Conservation (phyloP, 208 protist genomes). For the Trichomonas vaginalis region DNA sequence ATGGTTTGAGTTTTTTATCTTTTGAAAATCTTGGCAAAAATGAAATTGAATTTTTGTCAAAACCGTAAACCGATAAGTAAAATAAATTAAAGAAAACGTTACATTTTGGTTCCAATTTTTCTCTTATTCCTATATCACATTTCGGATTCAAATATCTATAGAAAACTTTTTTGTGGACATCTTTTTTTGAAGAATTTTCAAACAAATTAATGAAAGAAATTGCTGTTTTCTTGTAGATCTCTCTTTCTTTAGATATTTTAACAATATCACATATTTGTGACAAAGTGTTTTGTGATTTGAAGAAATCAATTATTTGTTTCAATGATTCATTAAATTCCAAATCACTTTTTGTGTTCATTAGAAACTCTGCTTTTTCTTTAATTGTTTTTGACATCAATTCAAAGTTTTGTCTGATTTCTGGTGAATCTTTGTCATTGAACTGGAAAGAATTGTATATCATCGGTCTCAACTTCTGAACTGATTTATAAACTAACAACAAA, state of each 20-base stretch:
- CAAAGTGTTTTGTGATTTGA: not conserved
- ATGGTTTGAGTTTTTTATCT: not conserved
- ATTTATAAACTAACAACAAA: not conserved
- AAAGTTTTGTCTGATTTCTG: not conserved
- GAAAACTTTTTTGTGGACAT: too few species aligned
- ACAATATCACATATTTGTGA: too few species aligned
- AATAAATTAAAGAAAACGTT: not conserved
- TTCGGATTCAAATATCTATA: too few species aligned
- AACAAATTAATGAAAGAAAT: too few species aligned
- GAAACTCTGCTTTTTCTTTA: not conserved
- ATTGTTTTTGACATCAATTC: not conserved
- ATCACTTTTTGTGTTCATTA: not conserved
- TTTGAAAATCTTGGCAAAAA: not conserved
- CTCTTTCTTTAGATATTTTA: too few species aligned
- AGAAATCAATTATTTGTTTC: not conserved
- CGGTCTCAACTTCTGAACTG: not conserved
- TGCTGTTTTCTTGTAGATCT: too few species aligned
- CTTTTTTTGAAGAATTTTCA: too few species aligned
- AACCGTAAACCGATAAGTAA: not conserved
- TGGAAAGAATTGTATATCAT: not conserved
- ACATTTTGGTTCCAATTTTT: too few species aligned
- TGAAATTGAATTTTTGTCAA: not conserved
- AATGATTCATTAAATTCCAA: not conserved
- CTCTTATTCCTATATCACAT: too few species aligned
- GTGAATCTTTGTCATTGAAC: not conserved